These are phyloP conservation scores for Lentinula sp. DNA, from an alignment of 768 basidiomycete genomes.

Conservation along the genomic window DNA sequence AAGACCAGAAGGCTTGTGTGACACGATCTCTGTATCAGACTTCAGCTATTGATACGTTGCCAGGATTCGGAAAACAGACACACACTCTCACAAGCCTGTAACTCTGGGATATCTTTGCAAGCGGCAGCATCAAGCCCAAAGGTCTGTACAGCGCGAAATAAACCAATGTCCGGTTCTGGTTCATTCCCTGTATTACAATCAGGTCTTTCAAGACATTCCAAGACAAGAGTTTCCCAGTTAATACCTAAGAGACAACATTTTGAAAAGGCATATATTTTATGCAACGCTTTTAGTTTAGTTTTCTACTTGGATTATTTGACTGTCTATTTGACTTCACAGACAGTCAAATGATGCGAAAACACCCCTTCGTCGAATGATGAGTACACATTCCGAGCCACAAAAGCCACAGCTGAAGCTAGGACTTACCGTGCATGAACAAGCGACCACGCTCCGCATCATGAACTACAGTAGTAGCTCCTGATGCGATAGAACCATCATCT, in stretches of 20 bases:
- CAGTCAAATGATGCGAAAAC: background rate
- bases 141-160: constrained; percentile 36
- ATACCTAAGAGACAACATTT: no score
- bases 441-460: constrained; percentile 44
- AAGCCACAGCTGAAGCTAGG: no score
- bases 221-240: no score
- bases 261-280: background rate
- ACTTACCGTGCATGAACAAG: constrained; percentile 54
- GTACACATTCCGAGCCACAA: background rate
- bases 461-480: constrained; percentile 50
- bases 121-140: constrained; percentile 34
- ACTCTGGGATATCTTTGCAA: constrained; percentile 45
- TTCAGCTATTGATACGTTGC: no score
- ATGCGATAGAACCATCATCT: constrained; percentile 54
- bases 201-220: no score
- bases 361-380: background rate
- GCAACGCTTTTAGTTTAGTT: background rate
- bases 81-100: constrained; percentile 67
- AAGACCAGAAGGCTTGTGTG: constrained; percentile 50
- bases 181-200: no score
- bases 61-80: background rate
- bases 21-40: constrained; percentile 40
- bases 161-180: constrained; percentile 21
- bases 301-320: background rate
- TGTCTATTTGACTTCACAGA: background rate